Evolutionary conservation across 1,284 basidiomycete genomes (phyloP).

Genomic region (Tilletiopsis washingtonensis): DNA sequence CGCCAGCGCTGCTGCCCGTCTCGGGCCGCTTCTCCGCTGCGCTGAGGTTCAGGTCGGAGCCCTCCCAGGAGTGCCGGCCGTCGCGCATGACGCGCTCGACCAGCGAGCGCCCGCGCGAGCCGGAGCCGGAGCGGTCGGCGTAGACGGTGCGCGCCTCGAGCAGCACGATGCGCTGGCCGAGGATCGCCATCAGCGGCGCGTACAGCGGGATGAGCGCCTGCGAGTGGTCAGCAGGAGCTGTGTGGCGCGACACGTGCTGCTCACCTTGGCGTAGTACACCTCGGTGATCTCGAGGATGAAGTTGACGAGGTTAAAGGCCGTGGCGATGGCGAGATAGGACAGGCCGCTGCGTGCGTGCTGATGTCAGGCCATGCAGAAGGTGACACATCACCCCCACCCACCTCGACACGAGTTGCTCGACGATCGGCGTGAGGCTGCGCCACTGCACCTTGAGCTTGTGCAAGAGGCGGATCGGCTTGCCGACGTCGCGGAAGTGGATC

Average conservation of each 20-base stretch:
- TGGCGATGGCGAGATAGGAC: conserved; percentile 22
- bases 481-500: no score
- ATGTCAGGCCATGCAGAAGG: no score
- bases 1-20: no score
- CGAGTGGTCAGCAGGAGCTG: no score
- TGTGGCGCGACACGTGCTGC: no score
- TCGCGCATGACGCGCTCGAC: conserved; percentile 11
- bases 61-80: neutral
- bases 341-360: conserved; percentile 21
- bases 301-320: conserved; percentile 29
- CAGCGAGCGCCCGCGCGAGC: conserved; percentile 5
- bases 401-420: conserved; percentile 21
- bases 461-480: neutral
- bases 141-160: conserved; percentile 23
- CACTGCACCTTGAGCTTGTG: neutral
- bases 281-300: conserved; percentile 13
- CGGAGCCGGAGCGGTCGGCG: conserved; percentile 5
- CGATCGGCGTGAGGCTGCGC: conserved; percentile 20
- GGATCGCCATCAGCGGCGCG: conserved; percentile 26
- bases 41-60: neutral
- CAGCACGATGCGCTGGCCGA: conserved; percentile 27
- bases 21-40: no score
- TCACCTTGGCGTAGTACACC: conserved; percentile 12
- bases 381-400: no score
- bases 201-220: conserved; percentile 22